Conservation (phyloP, 2,329 filamentous ascomycete genomes). For the Dactylellina sp. region DNA sequence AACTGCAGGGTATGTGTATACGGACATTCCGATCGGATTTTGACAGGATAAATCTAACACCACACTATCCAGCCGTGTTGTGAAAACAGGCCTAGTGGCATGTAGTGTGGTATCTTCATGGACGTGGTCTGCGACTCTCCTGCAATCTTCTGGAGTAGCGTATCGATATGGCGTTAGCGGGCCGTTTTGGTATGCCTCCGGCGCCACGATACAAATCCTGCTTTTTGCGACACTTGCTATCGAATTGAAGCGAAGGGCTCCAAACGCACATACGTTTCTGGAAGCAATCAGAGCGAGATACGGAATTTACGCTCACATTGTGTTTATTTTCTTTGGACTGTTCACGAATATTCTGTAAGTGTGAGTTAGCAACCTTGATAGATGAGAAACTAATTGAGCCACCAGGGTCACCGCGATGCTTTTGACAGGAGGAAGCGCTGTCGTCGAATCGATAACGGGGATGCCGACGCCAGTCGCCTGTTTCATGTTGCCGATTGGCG, state of each 20-base stretch:
- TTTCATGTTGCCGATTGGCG: constrained; percentile 82
- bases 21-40: not conserved
- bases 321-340: constrained; percentile 84
- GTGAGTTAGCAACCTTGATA: not conserved
- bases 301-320: constrained; percentile 76
- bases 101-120: constrained; percentile 92
- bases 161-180: constrained; percentile 79
- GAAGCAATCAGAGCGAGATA: constrained; percentile 88
- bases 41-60: constrained; percentile 65
- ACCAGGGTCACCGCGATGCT: constrained; percentile 81
- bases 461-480: constrained; percentile 83
- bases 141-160: constrained; percentile 81
- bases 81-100: constrained; percentile 88
- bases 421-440: constrained; percentile 84
- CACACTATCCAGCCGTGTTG: constrained; percentile 69
- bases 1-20: constrained; percentile 35
- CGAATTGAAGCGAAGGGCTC: constrained; percentile 84
- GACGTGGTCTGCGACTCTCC: constrained; percentile 88
- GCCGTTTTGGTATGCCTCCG: constrained; percentile 73
- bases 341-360: constrained; percentile 79
- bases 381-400: not conserved
- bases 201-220: constrained; percentile 87
- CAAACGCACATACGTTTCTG: constrained; percentile 78
- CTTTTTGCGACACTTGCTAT: constrained; percentile 91
- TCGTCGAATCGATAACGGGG: constrained; percentile 77